Base-by-base conservation (phyloP, 2,329 filamentous ascomycete species). In the Ophiognomonia clavigignenti-juglandacearum region DNA sequence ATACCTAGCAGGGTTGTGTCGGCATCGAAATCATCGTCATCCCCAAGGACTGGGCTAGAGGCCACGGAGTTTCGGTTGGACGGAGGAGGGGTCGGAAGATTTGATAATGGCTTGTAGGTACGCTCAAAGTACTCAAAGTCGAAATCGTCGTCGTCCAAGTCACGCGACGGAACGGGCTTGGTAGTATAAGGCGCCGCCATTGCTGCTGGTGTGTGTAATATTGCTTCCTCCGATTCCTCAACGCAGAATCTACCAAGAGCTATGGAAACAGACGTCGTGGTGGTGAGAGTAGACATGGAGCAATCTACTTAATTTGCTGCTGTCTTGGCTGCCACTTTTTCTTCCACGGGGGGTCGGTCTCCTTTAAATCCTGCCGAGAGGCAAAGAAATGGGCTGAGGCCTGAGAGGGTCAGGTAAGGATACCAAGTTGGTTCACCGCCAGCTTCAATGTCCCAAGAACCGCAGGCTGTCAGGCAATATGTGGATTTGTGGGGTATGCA, bases 61-160 rank as follows among this genome's bases (percentile, higher is more conserved):
- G 61, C 59, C 23, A 67, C 67, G 27, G 69, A 71, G 43, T 61
- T 67, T 50, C 65, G 66, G 41, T 73, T 74, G 37, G 78, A 82
- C 10, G 74, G 74, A 37, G 82, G 82, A 53, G 82, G 82, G 43
- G 82, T 86, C 19, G 82, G 82, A 19, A 86, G 73, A 61, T 82
- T 83, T 24, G 82, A 85, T 43, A 86, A 70, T 9, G 82, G 82
- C 39, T 80, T 75, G 64, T 85, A 86, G 54, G 80, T 82, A 51
- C 70, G 68, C 46, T 64, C 61, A 57, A 82, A 81, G 63, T 78
- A 80, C 53, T 72, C 71, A 50, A 73, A 70, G 58, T 73, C 71
- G 53, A 71, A 68, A 56, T 74, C 72, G 54, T 68, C 69, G 51
- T 71, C 67, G 34, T 44, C 43, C 46, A 49, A 26, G 35, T 43